Conservation (phyloP, 495 filamentous ascomycete genomes). For the Penicillium pancosmium region DNA sequence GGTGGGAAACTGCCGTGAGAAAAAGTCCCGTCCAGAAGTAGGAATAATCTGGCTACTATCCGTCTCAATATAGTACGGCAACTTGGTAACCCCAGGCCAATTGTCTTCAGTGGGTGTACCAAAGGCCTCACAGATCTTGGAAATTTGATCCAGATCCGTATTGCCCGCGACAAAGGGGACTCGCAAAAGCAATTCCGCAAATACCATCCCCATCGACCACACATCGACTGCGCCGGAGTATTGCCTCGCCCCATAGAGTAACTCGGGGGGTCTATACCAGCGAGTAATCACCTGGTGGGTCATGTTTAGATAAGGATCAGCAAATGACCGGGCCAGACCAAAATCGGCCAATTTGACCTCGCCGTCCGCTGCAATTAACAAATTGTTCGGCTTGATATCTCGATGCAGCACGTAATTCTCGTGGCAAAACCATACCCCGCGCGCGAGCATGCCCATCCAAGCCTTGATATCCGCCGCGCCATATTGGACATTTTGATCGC, state of each 20-base stretch:
- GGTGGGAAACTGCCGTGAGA: slow-evolving; percentile 70
- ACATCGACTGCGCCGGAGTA: slow-evolving; percentile 92
- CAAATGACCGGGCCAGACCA: slow-evolving; percentile 84
- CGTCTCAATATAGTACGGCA: slow-evolving; percentile 72
- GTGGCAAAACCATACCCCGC: slow-evolving; percentile 96
- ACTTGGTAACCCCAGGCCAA: slow-evolving; percentile 87
- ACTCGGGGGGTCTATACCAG: slow-evolving; percentile 94
- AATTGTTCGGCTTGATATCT: slow-evolving; percentile 99
- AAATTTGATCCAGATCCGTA: slow-evolving; percentile 78
- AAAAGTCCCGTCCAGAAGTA: slow-evolving; percentile 67
- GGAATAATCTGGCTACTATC: slow-evolving; percentile 57
- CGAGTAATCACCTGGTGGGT: slow-evolving; percentile 93
- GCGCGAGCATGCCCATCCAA: slow-evolving; percentile 96
- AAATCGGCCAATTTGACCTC: slow-evolving; percentile 98
- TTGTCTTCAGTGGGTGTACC: slow-evolving; percentile 93
- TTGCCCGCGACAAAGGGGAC: slow-evolving; percentile 78
- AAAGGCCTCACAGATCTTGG: slow-evolving; percentile 78
- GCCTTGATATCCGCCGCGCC: slow-evolving; percentile 88
- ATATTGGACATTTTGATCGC: slow-evolving; percentile 76
- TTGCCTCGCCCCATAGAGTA: slow-evolving; percentile 84
- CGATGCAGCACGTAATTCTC: slow-evolving; percentile 92
- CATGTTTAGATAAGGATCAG: slow-evolving; percentile 87
- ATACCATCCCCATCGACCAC: slow-evolving; percentile 92
- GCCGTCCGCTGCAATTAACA: slow-evolving; percentile 89
- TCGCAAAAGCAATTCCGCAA: slow-evolving; percentile 86